Percentiles rank a stretch among this genome's conserved stretches.
phyloP scores from a whole-genome alignment of 768 basidiomycete species.

The Xerocomellus intermedius region DNA sequence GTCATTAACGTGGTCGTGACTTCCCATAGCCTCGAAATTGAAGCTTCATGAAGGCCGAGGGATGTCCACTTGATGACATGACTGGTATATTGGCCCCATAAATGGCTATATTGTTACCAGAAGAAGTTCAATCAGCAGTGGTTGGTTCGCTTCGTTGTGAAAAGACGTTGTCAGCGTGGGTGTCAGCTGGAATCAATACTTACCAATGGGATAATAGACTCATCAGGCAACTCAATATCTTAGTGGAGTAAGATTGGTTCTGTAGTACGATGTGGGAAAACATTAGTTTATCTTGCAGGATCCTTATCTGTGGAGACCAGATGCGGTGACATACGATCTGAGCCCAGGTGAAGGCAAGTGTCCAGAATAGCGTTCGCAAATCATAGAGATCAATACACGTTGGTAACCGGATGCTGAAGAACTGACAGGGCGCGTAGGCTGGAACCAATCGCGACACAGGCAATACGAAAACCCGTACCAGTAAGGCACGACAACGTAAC shows the following conservation, averaged over 20 bases:
- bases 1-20: too few relatives aligned
- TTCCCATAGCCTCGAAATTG: neutral
- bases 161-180: neutral
- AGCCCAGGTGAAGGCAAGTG: neutral
- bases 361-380: neutral
- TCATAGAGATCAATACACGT: neutral
- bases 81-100: neutral
- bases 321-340: neutral
- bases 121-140: neutral
- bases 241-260: neutral
- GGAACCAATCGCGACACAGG: neutral
- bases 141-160: neutral
- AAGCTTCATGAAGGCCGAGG: neutral
- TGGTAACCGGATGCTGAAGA: neutral
- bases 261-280: neutral
- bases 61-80: neutral
- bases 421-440: neutral
- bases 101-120: neutral
- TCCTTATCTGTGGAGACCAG: neutral
- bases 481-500: neutral
- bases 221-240: too few relatives aligned
- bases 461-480: neutral
- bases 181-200: neutral
- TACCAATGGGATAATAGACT: neutral
- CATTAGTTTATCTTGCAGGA: neutral